Percentiles rank a stretch among this genome's conserved stretches.
phyloP scores from a whole-genome alignment of 2,329 filamentous ascomycete species.

The Rutstroemia sp. region DNA sequence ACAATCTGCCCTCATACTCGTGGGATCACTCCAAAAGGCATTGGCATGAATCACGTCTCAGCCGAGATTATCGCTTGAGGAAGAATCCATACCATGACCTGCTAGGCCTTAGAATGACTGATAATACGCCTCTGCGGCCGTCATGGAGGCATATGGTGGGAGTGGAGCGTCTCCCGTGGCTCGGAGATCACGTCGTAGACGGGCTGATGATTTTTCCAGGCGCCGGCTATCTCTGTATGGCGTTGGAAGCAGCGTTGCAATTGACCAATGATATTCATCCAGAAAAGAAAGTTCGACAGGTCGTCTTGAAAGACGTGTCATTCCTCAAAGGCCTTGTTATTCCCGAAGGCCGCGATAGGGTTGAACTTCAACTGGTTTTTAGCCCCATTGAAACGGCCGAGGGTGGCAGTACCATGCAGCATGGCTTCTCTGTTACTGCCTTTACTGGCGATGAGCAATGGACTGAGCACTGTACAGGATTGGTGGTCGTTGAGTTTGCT shows the following conservation, averaged over 20 bases:
- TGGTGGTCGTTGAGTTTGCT: neutral
- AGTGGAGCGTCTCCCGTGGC: neutral
- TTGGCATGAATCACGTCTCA: constrained; percentile 46
- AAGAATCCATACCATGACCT: neutral
- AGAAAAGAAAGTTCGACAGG: neutral
- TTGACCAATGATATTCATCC: neutral
- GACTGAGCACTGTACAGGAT: constrained; percentile 46
- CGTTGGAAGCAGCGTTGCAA: constrained; percentile 23
- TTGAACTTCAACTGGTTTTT: constrained; percentile 13
- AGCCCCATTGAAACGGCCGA: neutral
- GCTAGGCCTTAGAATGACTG: neutral
- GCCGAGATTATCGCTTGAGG: constrained; percentile 31
- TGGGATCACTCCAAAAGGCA: constrained; percentile 45
- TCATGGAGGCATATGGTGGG: neutral
- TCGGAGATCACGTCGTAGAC: constrained; percentile 41
- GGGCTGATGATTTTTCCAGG: constrained; percentile 28
- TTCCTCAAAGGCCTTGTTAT: constrained; percentile 19
- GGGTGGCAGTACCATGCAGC: neutral
- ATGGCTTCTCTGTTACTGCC: neutral
- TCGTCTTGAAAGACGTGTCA: constrained; percentile 19
- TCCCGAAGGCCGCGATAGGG: constrained; percentile 19
- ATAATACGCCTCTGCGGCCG: neutral
- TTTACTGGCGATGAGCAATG: neutral
- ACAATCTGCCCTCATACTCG: constrained; percentile 41
- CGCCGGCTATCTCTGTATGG: constrained; percentile 27